Conservation (phyloP, 306 rosid species). For the Vigna angularis region DNA sequence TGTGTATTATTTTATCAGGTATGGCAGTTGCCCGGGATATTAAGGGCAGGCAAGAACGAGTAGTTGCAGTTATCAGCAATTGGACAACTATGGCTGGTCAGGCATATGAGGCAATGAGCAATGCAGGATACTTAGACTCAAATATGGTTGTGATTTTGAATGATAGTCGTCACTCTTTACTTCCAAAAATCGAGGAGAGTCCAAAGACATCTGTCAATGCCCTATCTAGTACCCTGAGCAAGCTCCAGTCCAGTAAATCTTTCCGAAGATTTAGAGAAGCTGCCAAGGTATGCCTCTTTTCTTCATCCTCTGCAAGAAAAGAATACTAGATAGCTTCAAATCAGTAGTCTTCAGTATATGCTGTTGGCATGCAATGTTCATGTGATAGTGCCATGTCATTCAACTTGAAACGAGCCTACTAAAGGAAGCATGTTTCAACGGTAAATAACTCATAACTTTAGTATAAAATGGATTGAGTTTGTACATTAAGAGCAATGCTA, state of each 20-base stretch:
- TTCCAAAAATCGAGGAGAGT: constrained; percentile 75
- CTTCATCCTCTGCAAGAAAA: constrained; percentile 32
- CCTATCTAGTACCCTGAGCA: constrained; percentile 86
- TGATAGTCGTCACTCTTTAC: constrained; percentile 86
- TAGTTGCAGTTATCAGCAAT: constrained; percentile 84
- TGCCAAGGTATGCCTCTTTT: constrained; percentile 73
- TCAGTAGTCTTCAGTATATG: constrained; percentile 22
- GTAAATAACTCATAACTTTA: constrained; percentile 4
- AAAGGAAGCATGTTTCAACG: not conserved
- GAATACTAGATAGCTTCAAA: constrained; percentile 18
- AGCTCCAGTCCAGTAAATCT: constrained; percentile 90
- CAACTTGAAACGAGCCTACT: not conserved
- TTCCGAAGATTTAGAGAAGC: constrained; percentile 89
- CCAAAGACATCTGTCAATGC: constrained; percentile 75
- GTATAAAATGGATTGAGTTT: constrained; percentile 12
- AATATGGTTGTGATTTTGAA: constrained; percentile 89
- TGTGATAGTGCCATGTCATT: constrained; percentile 7
- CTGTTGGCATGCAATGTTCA: constrained; percentile 28
- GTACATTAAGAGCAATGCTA: not conserved
- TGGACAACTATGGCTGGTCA: constrained; percentile 92
- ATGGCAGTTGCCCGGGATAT: constrained; percentile 95
- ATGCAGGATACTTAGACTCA: constrained; percentile 90
- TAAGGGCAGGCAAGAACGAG: constrained; percentile 81
- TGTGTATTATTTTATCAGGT: constrained; percentile 56
- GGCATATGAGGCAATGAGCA: constrained; percentile 90